phyloP scores from a whole-genome alignment of 1,284 basidiomycete species.

The Sphagnurus paluster region DNA sequence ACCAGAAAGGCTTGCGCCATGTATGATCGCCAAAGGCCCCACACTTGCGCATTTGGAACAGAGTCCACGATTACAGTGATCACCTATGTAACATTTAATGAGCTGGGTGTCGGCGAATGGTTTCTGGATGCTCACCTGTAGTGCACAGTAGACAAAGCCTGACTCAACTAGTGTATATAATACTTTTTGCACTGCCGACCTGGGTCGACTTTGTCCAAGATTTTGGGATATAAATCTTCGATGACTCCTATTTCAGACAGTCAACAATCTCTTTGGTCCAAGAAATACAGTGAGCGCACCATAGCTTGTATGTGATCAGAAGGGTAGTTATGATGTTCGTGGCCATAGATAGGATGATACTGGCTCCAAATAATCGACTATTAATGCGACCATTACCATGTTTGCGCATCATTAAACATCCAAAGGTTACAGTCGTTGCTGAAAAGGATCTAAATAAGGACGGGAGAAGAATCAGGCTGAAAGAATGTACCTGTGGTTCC shows the following conservation, averaged over 20 bases:
- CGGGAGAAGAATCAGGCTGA: background rate
- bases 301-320: conserved; percentile 14
- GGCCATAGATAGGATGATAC: conserved; percentile 10
- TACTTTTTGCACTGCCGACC: conserved; percentile 13
- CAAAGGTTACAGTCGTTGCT: conserved; percentile 7
- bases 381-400: background rate
- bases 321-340: conserved; percentile 12
- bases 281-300: background rate
- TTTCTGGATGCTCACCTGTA: conserved; percentile 9
- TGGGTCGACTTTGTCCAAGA: background rate
- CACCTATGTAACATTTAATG: background rate
- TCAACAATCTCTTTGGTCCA: background rate
- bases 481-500: conserved; percentile 8
- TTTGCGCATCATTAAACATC: background rate
- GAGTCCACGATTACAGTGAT: conserved; percentile 4
- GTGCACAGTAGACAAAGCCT: conserved; percentile 8
- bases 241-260: conserved; percentile 5
- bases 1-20: conserved; percentile 1
- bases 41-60: background rate
- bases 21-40: background rate
- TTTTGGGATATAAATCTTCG: conserved; percentile 7
- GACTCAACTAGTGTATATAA: conserved; percentile 12
- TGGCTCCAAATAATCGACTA: conserved; percentile 4
- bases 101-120: background rate
- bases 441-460: background rate